Base-by-base conservation (phyloP, 257 asterid genomes). In the Jacaranda copaia region DNA sequence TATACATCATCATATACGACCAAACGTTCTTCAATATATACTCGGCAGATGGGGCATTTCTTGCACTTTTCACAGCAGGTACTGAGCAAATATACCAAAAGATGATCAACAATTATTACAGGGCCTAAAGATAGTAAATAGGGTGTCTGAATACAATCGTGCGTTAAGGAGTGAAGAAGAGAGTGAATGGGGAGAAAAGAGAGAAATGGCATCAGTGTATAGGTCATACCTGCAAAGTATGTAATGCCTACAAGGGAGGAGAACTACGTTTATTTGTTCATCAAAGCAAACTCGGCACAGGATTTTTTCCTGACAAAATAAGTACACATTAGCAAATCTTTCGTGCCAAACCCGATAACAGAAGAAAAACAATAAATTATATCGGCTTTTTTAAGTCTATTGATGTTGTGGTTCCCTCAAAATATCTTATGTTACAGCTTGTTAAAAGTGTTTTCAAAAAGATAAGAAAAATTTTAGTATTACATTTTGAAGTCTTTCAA, bases 271-370 rank as follows among this genome's bases (percentile, higher is more conserved):
- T 87, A 91, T 91, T 51, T 91, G 92, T 72, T 88, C 93, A 55
- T 91, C 98, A n/a, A 93, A 95, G 86, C 99, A 93, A 82, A 95
- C 86, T 66, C 98, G 89, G 68, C 99, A 95, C 32, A 95, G 92
- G 51, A 95, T 85, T 76, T 89, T 95, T 83, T 95, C 98, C 99
- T 92, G 91, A 72, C 68, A 78, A 80, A 73, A 73, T 25, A 77
- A 49, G 11, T 38, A 72, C 18, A 76, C 6, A 40, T 84, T 66
- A 77, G 69, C 19, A 64, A 36, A 6, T 15, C 7, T 15, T 43
- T 52, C 38, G 36, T 8, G 36, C 42, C 46, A 55, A 13, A 39
- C 16, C 25, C 16, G 20, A 62, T 59, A 16, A 39, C 42, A 53
- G 68, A 36, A 60, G 18, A 16, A 19, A 72, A 45, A 1, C 25